Evolutionary conservation across 306 rosid species (phyloP).

Genomic region (Oxytropis ochrocephala): DNA sequence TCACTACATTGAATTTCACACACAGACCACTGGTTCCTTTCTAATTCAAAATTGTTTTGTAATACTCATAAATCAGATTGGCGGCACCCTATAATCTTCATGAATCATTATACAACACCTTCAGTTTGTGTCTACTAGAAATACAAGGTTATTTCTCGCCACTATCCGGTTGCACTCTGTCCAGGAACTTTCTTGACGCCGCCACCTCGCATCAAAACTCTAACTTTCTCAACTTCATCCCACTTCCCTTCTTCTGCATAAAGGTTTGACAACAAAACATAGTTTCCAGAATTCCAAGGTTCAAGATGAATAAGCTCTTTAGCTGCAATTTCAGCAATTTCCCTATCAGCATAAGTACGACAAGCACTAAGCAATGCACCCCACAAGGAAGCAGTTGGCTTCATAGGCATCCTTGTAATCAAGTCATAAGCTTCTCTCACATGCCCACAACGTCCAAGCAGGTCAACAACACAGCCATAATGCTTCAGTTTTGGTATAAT

Average conservation of each 20-base stretch:
- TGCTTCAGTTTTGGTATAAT: constrained; percentile 67
- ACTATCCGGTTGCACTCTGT: constrained; percentile 55
- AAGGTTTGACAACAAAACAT: constrained; percentile 64
- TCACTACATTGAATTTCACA: neutral
- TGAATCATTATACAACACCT: neutral
- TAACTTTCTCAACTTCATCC: constrained; percentile 76
- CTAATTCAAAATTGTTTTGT: neutral
- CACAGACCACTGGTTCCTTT: neutral
- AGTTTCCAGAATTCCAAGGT: constrained; percentile 82
- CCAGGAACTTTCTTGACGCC: constrained; percentile 60
- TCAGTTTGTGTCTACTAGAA: neutral
- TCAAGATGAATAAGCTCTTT: constrained; percentile 63
- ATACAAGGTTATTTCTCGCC: neutral
- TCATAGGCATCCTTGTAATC: constrained; percentile 63
- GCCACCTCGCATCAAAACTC: constrained; percentile 48
- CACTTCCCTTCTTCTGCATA: constrained; percentile 79
- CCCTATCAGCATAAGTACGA: constrained; percentile 56
- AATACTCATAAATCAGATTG: neutral
- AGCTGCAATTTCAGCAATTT: constrained; percentile 53
- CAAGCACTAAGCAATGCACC: constrained; percentile 83
- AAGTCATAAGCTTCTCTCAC: constrained; percentile 53
- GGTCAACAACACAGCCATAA: constrained; percentile 77
- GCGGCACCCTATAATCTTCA: constrained; percentile 2
- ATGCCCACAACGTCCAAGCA: constrained; percentile 63
- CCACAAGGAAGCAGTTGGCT: constrained; percentile 75